Conservation (phyloP, 2,329 filamentous ascomycete genomes). For the Penicillium sp. region DNA sequence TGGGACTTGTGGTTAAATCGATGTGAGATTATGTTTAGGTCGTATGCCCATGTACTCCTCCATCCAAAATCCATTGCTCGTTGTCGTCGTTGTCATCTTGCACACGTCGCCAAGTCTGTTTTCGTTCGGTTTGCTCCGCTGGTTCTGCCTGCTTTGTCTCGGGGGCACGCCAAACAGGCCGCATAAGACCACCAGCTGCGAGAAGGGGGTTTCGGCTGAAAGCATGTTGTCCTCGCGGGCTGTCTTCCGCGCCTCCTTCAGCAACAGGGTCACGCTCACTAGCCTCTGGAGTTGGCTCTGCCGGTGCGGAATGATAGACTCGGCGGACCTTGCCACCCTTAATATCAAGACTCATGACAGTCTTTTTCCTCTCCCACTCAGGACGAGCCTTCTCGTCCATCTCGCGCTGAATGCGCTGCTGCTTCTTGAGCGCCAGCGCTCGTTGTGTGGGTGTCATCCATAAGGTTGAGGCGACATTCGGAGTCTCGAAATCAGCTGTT, state of each 20-base stretch:
- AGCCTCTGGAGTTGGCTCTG: slow-evolving; percentile 23
- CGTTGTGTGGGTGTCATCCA: slow-evolving; percentile 84
- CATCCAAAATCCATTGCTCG: slow-evolving; percentile 50
- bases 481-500: slow-evolving; percentile 70
- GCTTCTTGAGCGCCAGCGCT: slow-evolving; percentile 77
- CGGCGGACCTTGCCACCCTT: slow-evolving; percentile 73
- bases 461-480: slow-evolving; percentile 63
- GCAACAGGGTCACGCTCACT: slow-evolving; percentile 19
- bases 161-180: slow-evolving; percentile 47
- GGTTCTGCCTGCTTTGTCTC: slow-evolving; percentile 28
- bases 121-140: slow-evolving; percentile 32
- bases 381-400: slow-evolving; percentile 82
- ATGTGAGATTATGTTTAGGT: slow-evolving; percentile 1
- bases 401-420: slow-evolving; percentile 79
- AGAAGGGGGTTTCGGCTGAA: slow-evolving; percentile 49
- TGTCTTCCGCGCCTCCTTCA: slow-evolving; percentile 11
- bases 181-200: slow-evolving; percentile 44
- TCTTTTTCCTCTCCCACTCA: slow-evolving; percentile 83
- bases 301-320: slow-evolving; percentile 39
- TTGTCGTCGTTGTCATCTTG: slow-evolving; percentile 51
- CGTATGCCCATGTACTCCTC: slow-evolving; percentile 42
- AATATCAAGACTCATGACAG: slow-evolving; percentile 82
- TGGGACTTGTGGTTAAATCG: neutral
- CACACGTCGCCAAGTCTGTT: slow-evolving; percentile 48
- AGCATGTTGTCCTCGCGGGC: slow-evolving; percentile 30